Conservation (phyloP, 306 rosid species). For the Myrica gale region DNA sequence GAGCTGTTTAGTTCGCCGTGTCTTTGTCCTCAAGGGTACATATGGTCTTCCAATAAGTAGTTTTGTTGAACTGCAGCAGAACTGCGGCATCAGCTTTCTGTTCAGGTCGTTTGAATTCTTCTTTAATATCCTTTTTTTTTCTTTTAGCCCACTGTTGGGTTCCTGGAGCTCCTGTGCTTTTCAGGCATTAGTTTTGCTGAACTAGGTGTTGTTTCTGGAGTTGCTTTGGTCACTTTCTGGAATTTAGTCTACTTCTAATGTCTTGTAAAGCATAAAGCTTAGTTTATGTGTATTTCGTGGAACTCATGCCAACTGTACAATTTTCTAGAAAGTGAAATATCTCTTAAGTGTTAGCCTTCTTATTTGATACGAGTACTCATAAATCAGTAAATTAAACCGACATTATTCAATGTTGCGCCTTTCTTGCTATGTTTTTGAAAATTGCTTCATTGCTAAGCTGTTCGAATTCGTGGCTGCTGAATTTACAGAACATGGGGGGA, state of each 20-base stretch:
- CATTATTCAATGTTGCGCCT: slow-evolving; percentile 12
- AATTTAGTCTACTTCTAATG: slow-evolving; percentile 14
- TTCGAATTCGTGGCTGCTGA: slow-evolving; percentile 39
- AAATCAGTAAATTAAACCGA: slow-evolving; percentile 10
- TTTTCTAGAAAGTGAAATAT: slow-evolving; percentile 28
- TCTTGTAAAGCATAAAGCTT: slow-evolving; percentile 27
- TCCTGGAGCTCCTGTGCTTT: slow-evolving; percentile 31
- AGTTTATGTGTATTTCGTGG: slow-evolving; percentile 39
- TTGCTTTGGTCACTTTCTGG: slow-evolving; percentile 12
- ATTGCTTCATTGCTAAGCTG: slow-evolving; percentile 35
- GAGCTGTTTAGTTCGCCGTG: slow-evolving; percentile 16
- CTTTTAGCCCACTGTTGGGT: slow-evolving; percentile 40
- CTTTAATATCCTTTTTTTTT: slow-evolving; percentile 1
- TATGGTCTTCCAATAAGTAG: slow-evolving; percentile 45
- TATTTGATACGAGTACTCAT: neutral
- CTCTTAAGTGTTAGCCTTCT: slow-evolving; percentile 18
- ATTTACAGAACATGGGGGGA: slow-evolving; percentile 57
- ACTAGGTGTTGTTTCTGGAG: slow-evolving; percentile 7
- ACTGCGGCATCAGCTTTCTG: slow-evolving; percentile 36
- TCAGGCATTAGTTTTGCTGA: slow-evolving; percentile 32
- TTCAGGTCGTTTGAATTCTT: slow-evolving; percentile 29
- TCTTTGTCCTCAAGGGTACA: slow-evolving; percentile 35
- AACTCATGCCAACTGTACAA: slow-evolving; percentile 32
- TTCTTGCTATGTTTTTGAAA: slow-evolving; percentile 1
- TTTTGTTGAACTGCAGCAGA: slow-evolving; percentile 39